Percentiles rank a stretch among this genome's conserved stretches.
Conservation (phyloP, 2,329 filamentous ascomycete genomes). For the Apiospora pterosperma region DNA sequence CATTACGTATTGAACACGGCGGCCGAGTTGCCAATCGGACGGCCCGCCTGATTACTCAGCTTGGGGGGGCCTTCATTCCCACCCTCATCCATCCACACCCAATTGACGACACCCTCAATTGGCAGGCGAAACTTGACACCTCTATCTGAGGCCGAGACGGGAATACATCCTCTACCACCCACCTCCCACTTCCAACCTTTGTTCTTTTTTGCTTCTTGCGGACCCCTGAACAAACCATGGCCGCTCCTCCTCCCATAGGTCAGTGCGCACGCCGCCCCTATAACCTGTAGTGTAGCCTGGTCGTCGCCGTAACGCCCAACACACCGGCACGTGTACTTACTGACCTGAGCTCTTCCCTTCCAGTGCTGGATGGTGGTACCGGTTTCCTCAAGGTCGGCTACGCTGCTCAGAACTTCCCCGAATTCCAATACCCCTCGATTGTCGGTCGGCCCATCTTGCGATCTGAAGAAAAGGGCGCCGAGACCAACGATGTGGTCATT, state of each 20-base stretch:
- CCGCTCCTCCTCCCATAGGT: constrained; percentile 53
- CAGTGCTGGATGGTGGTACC: constrained; percentile 98
- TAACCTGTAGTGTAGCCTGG: not conserved
- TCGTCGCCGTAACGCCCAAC: not conserved
- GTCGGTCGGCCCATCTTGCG: constrained; percentile 96
- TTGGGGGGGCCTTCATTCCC: not conserved
- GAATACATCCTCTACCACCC: not conserved
- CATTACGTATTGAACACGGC: not conserved
- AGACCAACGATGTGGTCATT: constrained; percentile 61
- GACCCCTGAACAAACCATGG: constrained; percentile 36
- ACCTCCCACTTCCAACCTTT: not conserved
- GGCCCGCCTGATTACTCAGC: constrained; percentile 1
- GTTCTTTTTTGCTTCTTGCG: not conserved
- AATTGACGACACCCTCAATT: constrained; percentile 2
- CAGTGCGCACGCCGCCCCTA: constrained; percentile 22
- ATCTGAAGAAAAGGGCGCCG: constrained; percentile 75
- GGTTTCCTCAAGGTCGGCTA: constrained; percentile 99
- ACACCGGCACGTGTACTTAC: not conserved
- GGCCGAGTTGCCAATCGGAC: not conserved
- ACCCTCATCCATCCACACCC: not conserved
- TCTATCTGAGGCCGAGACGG: not conserved
- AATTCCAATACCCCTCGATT: constrained; percentile 97
- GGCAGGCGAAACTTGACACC: not conserved
- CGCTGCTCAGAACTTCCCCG: constrained; percentile 98
- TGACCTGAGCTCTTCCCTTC: not conserved